phyloP scores from a whole-genome alignment of 768 basidiomycete species.

The Tylopilus sp. region DNA sequence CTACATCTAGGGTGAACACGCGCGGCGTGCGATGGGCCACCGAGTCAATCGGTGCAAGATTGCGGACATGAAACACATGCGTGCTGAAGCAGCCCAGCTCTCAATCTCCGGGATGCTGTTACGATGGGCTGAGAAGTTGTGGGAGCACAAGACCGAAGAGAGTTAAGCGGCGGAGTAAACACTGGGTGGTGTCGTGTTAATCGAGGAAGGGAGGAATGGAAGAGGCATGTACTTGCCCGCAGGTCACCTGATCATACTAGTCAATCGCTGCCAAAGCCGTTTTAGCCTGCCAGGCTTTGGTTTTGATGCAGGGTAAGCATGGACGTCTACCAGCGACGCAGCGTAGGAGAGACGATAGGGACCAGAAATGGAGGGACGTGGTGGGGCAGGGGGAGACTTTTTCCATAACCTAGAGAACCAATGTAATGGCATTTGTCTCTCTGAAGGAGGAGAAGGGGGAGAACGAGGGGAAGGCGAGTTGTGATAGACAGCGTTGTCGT shows the following conservation, averaged over 20 bases:
- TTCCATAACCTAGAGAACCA: slow-evolving; percentile 32
- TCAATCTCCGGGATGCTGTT: background rate
- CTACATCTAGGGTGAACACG: slow-evolving; percentile 19
- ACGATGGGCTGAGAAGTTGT: background rate
- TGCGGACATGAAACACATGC: slow-evolving; percentile 16
- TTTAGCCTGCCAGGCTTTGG: slow-evolving; percentile 25
- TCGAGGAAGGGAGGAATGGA: background rate
- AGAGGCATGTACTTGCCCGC: background rate
- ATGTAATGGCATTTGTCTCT: slow-evolving; percentile 2
- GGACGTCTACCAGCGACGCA: slow-evolving; percentile 31
- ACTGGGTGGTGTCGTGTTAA: background rate
- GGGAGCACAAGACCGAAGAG: background rate
- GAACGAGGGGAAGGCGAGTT: slow-evolving; percentile 16
- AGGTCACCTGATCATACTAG: slow-evolving; percentile 17
- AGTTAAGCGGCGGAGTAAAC: background rate
- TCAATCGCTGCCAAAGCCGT: slow-evolving; percentile 26
- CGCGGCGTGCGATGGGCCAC: slow-evolving; percentile 20
- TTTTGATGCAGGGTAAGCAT: slow-evolving; percentile 13
- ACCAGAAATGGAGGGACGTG: slow-evolving; percentile 30
- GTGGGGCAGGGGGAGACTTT: slow-evolving; percentile 13
- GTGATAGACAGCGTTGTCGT: slow-evolving; percentile 23
- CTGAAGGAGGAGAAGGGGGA: slow-evolving; percentile 11
- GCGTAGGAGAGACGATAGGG: slow-evolving; percentile 29
- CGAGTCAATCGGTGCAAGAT: slow-evolving; percentile 19
- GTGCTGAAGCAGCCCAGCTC: background rate